These are phyloP conservation scores for Hura crepitans DNA, from an alignment of 441 rosid genomes.

Conservation along the genomic window DNA sequence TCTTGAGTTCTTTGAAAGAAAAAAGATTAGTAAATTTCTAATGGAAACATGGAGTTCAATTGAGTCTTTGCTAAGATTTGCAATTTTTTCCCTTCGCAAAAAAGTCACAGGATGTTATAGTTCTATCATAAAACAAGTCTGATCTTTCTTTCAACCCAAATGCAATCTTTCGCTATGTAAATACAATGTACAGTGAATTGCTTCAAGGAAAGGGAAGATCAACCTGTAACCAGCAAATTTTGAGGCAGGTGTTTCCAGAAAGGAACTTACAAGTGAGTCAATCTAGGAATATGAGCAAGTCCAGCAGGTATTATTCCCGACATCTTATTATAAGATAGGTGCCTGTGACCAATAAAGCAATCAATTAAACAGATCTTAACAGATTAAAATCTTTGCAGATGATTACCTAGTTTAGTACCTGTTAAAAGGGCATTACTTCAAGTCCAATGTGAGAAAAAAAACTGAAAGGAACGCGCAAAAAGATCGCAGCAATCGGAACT, in stretches of 20 bases:
- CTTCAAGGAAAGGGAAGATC: background rate
- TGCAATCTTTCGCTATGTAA: background rate
- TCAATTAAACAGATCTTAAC: constrained; percentile 7
- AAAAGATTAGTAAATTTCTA: background rate
- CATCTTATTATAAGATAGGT: constrained; percentile 82
- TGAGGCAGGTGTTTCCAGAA: background rate
- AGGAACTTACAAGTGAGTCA: constrained; percentile 75
- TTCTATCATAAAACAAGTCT: background rate
- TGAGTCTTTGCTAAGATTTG: background rate
- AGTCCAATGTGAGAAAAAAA: background rate
- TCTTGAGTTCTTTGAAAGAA: background rate
- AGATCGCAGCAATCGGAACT: constrained; percentile 28
- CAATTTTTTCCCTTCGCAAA: background rate
- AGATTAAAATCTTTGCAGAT: constrained; percentile 1
- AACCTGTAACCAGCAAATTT: background rate
- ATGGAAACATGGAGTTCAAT: background rate
- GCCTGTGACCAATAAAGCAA: constrained; percentile 39
- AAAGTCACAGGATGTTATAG: background rate
- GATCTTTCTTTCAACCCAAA: background rate
- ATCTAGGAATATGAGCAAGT: constrained; percentile 68
- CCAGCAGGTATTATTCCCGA: constrained; percentile 73
- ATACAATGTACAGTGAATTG: background rate
- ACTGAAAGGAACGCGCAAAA: background rate
- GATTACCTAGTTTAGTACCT: background rate
- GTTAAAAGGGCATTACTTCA: background rate